phyloP scores from a whole-genome alignment of 352 stramenopile genomes.

The Thalassiosira livingstoniorum region DNA sequence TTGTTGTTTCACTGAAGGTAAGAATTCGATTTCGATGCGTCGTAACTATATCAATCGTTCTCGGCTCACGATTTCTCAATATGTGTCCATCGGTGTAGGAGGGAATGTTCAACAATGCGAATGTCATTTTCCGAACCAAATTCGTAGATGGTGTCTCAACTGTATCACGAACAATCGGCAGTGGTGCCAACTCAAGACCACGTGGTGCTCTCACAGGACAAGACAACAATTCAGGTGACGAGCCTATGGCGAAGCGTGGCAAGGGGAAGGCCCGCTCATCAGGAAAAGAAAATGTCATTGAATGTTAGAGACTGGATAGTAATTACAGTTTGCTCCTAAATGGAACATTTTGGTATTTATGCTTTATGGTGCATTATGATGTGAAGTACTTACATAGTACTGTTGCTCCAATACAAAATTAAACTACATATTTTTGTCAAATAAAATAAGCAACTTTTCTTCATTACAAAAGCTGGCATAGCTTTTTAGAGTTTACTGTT shows the following conservation, averaged over 20 bases:
- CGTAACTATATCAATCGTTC: not conserved
- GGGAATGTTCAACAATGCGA: slow-evolving; percentile 99
- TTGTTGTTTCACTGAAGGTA: slow-evolving; percentile 95
- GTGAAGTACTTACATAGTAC: too few species aligned
- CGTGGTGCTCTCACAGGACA: slow-evolving; percentile 37
- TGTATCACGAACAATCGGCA: slow-evolving; percentile 92
- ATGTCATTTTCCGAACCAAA: slow-evolving; percentile 99
- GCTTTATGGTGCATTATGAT: too few species aligned
- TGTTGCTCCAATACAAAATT: too few species aligned
- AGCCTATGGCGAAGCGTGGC: slow-evolving; percentile 33
- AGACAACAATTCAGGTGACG: slow-evolving; percentile 32
- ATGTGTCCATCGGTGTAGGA: slow-evolving; percentile 85
- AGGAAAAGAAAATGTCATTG: slow-evolving; percentile 59
- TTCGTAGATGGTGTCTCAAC: slow-evolving; percentile 99
- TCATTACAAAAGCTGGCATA: too few species aligned
- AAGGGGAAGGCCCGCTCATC: slow-evolving; percentile 21
- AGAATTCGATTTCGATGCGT: not conserved
- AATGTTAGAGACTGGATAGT: too few species aligned
- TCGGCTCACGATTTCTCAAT: not conserved
- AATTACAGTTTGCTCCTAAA: too few species aligned
- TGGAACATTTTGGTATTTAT: too few species aligned
- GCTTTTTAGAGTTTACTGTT: not conserved
- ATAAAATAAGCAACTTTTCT: too few species aligned
- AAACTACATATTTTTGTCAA: too few species aligned
- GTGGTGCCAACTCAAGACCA: slow-evolving; percentile 64